These are phyloP conservation scores for Silene conica DNA, from an alignment of 148 eudicot genomes.

Conservation along the genomic window DNA sequence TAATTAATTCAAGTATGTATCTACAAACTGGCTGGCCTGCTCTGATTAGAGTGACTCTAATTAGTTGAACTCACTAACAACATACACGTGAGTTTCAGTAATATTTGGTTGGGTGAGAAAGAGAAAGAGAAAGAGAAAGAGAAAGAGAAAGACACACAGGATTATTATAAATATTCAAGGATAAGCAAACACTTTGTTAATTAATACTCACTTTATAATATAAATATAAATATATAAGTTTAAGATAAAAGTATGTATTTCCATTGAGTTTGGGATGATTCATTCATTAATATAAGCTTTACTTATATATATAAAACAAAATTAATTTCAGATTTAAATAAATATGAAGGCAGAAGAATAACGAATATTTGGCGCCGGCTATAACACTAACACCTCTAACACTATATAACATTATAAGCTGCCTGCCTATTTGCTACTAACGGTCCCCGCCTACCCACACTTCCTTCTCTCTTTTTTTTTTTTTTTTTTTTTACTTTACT, in stretches of 20 bases:
- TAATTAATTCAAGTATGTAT: too few species aligned
- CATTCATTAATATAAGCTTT: neutral
- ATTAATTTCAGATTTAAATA: neutral
- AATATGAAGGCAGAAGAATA: conserved; percentile 34
- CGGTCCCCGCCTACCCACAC: conserved; percentile 29
- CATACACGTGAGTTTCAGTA: conserved; percentile 17
- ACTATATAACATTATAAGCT: neutral
- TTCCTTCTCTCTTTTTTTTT: neutral
- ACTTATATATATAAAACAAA: neutral
- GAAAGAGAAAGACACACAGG: conserved; percentile 21
- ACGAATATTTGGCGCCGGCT: conserved; percentile 59
- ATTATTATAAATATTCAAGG: neutral
- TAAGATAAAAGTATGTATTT: neutral
- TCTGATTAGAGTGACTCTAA: neutral
- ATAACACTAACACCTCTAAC: conserved; percentile 12
- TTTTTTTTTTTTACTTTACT: too few species aligned
- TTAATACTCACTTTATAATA: too few species aligned
- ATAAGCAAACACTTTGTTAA: too few species aligned
- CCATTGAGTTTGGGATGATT: neutral
- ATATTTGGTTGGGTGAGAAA: conserved; percentile 9
- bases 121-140: conserved; percentile 12
- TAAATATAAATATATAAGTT: too few species aligned
- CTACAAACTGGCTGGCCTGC: too few species aligned
- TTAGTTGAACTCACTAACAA: neutral
- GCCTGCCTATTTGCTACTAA: conserved; percentile 25